phyloP scores from a whole-genome alignment of 2,329 filamentous ascomycete genomes.

The Pseudophaeomoniella oleicola region DNA sequence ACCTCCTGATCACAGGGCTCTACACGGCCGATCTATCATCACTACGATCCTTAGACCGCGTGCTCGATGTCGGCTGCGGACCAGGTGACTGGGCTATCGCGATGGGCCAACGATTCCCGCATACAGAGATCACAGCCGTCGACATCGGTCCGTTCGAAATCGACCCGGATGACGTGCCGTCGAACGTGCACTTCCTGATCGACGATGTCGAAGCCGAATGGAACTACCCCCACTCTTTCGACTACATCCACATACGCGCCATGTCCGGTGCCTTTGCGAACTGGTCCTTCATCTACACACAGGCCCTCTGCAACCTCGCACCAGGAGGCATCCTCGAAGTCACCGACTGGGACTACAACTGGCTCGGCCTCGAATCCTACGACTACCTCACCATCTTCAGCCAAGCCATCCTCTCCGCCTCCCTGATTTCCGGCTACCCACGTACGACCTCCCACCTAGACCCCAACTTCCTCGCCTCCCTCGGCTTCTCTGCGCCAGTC shows the following conservation, averaged over 20 bases:
- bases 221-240: constrained; percentile 33
- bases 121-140: constrained; percentile 31
- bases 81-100: constrained; percentile 35
- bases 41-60: constrained; percentile 13
- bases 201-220: constrained; percentile 32
- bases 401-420: constrained; percentile 21
- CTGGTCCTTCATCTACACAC: constrained; percentile 30
- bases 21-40: constrained; percentile 17
- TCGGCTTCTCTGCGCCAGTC: constrained; percentile 27
- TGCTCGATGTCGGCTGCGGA: constrained; percentile 32
- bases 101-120: constrained; percentile 28
- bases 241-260: constrained; percentile 33
- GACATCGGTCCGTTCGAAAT: constrained; percentile 29
- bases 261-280: constrained; percentile 32
- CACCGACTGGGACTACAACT: constrained; percentile 17
- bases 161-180: constrained; percentile 18
- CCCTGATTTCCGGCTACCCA: constrained; percentile 23
- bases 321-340: constrained; percentile 34
- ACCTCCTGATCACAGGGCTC: constrained; percentile 19
- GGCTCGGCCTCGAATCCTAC: background rate
- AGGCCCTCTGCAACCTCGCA: constrained; percentile 28
- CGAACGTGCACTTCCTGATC: constrained; percentile 33
- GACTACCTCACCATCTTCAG: constrained; percentile 20
- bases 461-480: constrained; percentile 21
- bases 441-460: constrained; percentile 28